These are phyloP conservation scores for Vaccinium darrowii DNA, from an alignment of 148 eudicot genomes.

Conservation along the genomic window DNA sequence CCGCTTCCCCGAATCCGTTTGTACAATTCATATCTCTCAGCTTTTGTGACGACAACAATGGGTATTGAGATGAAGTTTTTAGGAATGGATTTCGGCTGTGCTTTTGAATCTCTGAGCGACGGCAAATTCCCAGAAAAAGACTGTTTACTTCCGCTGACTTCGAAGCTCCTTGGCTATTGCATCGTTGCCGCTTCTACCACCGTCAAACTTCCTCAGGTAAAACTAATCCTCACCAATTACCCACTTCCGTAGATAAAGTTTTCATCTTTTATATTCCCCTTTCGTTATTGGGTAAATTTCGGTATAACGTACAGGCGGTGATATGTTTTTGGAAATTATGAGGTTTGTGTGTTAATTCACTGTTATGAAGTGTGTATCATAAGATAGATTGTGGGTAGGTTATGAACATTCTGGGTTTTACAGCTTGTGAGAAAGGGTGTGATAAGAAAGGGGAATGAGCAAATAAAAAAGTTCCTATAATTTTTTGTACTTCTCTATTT, in stretches of 20 bases:
- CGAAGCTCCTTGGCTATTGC: conserved; percentile 85
- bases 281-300: neutral
- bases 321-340: neutral
- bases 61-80: conserved; percentile 53
- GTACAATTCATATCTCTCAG: neutral
- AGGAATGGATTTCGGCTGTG: conserved; percentile 84
- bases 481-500: too few relatives aligned
- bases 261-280: neutral
- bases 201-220: conserved; percentile 91
- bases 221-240: neutral
- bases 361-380: neutral
- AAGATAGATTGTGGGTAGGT: neutral
- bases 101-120: conserved; percentile 46
- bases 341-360: neutral
- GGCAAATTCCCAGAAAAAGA: conserved; percentile 66
- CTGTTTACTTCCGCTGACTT: conserved; percentile 79
- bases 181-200: conserved; percentile 96
- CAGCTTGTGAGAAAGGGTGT: too few relatives aligned
- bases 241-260: too few relatives aligned
- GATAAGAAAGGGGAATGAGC: too few relatives aligned
- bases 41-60: conserved; percentile 1
- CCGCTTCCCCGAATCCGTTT: neutral
- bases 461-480: too few relatives aligned
- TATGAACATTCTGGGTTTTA: too few relatives aligned
- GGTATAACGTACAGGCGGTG: neutral